phyloP scores from a whole-genome alignment of 306 rosid genomes.

The Purshia tridentata region DNA sequence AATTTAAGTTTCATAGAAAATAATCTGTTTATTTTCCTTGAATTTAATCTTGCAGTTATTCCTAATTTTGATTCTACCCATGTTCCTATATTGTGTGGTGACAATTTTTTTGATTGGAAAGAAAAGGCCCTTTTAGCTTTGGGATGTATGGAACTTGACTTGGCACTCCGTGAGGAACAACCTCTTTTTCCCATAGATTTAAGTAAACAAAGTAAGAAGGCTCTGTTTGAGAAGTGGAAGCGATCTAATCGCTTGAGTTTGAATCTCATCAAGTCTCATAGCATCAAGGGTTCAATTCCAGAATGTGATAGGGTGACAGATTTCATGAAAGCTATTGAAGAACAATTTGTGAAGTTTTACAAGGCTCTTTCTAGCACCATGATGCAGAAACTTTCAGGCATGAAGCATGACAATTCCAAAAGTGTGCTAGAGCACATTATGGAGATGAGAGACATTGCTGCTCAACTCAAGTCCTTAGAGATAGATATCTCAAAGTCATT shows the following conservation, averaged over 20 bases:
- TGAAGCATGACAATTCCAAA: not conserved
- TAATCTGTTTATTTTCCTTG: not conserved
- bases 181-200: not conserved
- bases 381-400: not conserved
- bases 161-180: not conserved
- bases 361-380: not conserved
- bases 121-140: not conserved
- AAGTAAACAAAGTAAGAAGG: not conserved
- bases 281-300: slow-evolving; percentile 1
- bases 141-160: slow-evolving; percentile 13
- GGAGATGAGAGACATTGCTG: not conserved
- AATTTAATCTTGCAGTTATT: not conserved
- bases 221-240: not conserved
- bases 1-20: not conserved
- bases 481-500: not conserved
- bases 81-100: not conserved
- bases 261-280: not conserved
- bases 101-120: not conserved
- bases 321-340: slow-evolving; percentile 1
- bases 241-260: slow-evolving; percentile 7
- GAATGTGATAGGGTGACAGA: not conserved
- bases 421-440: not conserved
- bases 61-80: not conserved
- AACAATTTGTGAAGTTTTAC: not conserved
- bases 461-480: not conserved